Evolutionary conservation across 1,284 basidiomycete genomes (phyloP).

Genomic region (Pisolithus thermaeus): DNA sequence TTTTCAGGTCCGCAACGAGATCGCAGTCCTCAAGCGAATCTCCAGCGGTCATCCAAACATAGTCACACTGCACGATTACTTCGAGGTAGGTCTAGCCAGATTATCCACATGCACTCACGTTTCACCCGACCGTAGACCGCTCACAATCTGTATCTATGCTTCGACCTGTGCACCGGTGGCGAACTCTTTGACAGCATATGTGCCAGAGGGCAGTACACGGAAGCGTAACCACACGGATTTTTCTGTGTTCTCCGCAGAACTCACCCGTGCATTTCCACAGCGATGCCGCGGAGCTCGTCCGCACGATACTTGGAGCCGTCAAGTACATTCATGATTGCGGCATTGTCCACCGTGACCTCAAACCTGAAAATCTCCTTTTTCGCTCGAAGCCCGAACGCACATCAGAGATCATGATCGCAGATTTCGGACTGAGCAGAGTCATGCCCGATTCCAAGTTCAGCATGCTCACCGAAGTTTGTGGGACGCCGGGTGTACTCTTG

Average conservation of each 20-base stretch:
- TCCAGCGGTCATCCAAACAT: slow-evolving; percentile 89
- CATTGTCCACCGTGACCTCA: slow-evolving; percentile 96
- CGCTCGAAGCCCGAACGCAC: slow-evolving; percentile 83
- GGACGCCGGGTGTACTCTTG: slow-evolving; percentile 69
- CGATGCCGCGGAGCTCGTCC: slow-evolving; percentile 87
- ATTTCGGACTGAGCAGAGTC: slow-evolving; percentile 89
- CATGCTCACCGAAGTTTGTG: slow-evolving; percentile 91
- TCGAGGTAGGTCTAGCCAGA: slow-evolving; percentile 58
- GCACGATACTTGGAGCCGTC: slow-evolving; percentile 84
- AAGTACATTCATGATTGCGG: slow-evolving; percentile 90
- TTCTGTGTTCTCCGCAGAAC: neutral
- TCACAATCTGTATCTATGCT: slow-evolving; percentile 93
- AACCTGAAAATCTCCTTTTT: slow-evolving; percentile 97
- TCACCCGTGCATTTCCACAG: slow-evolving; percentile 32
- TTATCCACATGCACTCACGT: neutral
- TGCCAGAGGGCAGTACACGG: slow-evolving; percentile 95
- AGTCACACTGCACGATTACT: slow-evolving; percentile 93
- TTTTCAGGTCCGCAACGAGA: slow-evolving; percentile 89
- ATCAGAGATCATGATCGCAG: slow-evolving; percentile 92
- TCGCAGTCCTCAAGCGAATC: slow-evolving; percentile 90
- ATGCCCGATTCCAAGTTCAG: slow-evolving; percentile 90
- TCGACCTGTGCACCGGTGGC: slow-evolving; percentile 96
- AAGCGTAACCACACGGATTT: slow-evolving; percentile 55
- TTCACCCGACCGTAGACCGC: slow-evolving; percentile 53
- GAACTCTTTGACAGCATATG: slow-evolving; percentile 99